Evolutionary conservation across 208 protist genomes (phyloP), one percentile per base, ranked within the genome.

Genomic region (Crithidia bombi): DNA sequence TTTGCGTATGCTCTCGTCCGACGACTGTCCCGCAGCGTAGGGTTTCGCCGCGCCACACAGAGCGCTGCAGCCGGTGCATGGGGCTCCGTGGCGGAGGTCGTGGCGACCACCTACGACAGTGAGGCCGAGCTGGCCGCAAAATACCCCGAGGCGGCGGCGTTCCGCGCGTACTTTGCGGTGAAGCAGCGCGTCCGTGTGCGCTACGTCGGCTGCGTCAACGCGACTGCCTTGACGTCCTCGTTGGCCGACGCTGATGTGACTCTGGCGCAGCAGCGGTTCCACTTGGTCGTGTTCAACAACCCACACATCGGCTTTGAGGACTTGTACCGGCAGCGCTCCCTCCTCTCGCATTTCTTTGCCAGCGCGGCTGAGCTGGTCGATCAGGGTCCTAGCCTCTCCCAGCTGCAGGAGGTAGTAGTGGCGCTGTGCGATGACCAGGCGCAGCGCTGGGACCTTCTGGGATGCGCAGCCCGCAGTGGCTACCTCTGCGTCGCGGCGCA

Each of bases 391-490:
- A n/a, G 54, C 0, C 14, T 36, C 3, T 17, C 25, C 1, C 66
- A n/a, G 19, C 49, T 69, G 4, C 41, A 61, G 26, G 63, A 87
- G 64, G 63, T 87, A 0, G 73, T 82, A 0, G 65, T 90, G 6
- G 63, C 85, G 0, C 73, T 90, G 17, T 90, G 85, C 54, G 80
- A 90, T 26, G 73, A 85, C 0, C 85, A 87, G 70, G 82, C 82
- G 35, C 64, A 47, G 39, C 79, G 76, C 11, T 87, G 85, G 82
- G 70, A 64, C 26, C 49, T 87, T 50, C 70, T 90, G 28, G 68
- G 44, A 15, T 49, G 69, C 3, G 85, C 85, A 1, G 79, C 71
- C 0, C 56, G 71, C 0, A 77, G 51, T 63, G 85, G 82, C 11
- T 86, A 80, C 59, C 65, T 85, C 0, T 85, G 79, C 51, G 73